phyloP scores from a whole-genome alignment of 306 rosid species.

The Gastrolobium bilobum region DNA sequence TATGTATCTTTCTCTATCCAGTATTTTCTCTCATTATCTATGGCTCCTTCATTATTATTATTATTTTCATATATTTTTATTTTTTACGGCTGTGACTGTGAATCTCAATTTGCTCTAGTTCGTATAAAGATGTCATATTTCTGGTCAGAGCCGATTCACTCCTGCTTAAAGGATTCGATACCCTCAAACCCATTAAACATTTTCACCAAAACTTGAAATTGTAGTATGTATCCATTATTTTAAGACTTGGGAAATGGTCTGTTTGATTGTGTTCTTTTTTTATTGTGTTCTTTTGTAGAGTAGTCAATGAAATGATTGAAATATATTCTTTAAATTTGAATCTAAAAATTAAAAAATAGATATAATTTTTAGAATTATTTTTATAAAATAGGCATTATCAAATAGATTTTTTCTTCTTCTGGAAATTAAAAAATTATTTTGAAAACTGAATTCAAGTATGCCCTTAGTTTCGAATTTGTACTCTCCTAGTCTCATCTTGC shows the following conservation, averaged over 20 bases:
- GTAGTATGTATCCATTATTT: neutral
- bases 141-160: neutral
- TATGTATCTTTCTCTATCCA: conserved; percentile 26
- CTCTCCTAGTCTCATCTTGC: neutral
- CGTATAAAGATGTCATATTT: neutral
- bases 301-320: no score
- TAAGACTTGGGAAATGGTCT: no score
- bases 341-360: no score
- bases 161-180: neutral
- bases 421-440: no score
- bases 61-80: neutral
- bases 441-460: no score
- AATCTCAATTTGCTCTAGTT: conserved; percentile 21
- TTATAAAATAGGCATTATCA: no score
- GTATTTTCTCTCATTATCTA: neutral
- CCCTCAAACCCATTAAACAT: neutral
- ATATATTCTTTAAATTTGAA: no score
- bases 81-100: neutral
- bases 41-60: neutral
- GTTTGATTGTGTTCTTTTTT: no score
- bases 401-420: no score
- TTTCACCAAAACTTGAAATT: neutral
- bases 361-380: no score
- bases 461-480: neutral
- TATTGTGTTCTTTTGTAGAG: no score